phyloP scores from a whole-genome alignment of 2,329 filamentous ascomycete genomes.

The Apiospora saccharicola region DNA sequence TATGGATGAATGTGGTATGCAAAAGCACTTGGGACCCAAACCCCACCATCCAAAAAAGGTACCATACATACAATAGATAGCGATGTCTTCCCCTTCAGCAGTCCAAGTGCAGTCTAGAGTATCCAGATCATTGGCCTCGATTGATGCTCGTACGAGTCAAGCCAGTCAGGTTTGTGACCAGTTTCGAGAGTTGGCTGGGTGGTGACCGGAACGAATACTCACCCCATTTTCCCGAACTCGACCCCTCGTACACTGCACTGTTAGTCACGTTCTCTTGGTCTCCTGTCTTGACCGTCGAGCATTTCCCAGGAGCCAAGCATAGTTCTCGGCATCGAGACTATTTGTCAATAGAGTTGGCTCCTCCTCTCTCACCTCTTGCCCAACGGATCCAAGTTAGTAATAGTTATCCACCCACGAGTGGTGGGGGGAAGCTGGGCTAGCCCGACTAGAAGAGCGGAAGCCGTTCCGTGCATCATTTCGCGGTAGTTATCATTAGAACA shows the following conservation, averaged over 20 bases:
- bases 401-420: background rate
- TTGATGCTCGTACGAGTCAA: conserved; percentile 17
- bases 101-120: background rate
- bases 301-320: background rate
- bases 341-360: conserved; percentile 20
- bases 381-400: background rate
- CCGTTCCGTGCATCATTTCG: conserved; percentile 17
- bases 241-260: background rate
- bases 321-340: conserved; percentile 4
- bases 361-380: background rate
- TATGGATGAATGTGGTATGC: background rate
- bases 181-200: background rate
- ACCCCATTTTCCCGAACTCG: background rate
- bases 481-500: conserved; percentile 19
- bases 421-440: background rate
- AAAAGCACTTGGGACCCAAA: background rate
- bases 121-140: background rate
- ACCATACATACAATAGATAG: background rate
- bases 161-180: conserved; percentile 1
- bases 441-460: conserved; percentile 13
- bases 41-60: background rate
- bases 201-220: background rate
- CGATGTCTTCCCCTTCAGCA: background rate
- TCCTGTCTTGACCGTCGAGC: conserved; percentile 3
- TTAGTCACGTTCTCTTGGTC: background rate